Conservation (phyloP, 2,329 filamentous ascomycete genomes). For the Neophaeococcomyces mojaviensis region DNA sequence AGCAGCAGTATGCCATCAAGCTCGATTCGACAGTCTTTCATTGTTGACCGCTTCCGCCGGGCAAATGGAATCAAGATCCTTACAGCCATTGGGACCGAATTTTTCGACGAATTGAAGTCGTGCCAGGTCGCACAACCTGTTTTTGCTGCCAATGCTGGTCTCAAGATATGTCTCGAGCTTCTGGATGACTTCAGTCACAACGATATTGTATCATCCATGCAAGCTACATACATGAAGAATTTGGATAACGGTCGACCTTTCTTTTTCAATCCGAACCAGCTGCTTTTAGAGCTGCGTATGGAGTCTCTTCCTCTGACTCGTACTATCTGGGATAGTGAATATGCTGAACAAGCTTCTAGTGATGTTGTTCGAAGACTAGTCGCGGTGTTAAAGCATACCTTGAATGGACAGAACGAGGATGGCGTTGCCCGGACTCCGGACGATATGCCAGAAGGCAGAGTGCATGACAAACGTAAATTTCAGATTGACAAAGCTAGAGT, state of each 20-base stretch:
- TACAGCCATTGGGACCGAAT: constrained; percentile 63
- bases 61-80: constrained; percentile 67
- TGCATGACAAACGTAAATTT: constrained; percentile 45
- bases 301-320: constrained; percentile 68
- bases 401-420: constrained; percentile 68
- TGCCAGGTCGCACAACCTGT: constrained; percentile 37
- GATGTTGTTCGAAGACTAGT: constrained; percentile 71
- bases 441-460: constrained; percentile 43
- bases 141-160: constrained; percentile 50
- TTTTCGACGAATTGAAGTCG: constrained; percentile 51
- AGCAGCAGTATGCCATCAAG: constrained; percentile 11
- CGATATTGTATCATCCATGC: constrained; percentile 67
- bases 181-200: constrained; percentile 63
- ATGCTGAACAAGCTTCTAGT: constrained; percentile 73
- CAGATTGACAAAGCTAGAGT: constrained; percentile 44
- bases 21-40: constrained; percentile 50
- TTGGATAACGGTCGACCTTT: constrained; percentile 51
- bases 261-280: constrained; percentile 62
- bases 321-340: constrained; percentile 69
- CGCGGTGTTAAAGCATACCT: constrained; percentile 71
- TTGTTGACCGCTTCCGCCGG: constrained; percentile 81
- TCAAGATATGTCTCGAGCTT: constrained; percentile 71
- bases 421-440: constrained; percentile 57
- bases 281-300: constrained; percentile 78
- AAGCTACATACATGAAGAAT: constrained; percentile 48